Evolutionary conservation across 495 filamentous ascomycete species (phyloP).

Genomic region (Daldinia concentrica): DNA sequence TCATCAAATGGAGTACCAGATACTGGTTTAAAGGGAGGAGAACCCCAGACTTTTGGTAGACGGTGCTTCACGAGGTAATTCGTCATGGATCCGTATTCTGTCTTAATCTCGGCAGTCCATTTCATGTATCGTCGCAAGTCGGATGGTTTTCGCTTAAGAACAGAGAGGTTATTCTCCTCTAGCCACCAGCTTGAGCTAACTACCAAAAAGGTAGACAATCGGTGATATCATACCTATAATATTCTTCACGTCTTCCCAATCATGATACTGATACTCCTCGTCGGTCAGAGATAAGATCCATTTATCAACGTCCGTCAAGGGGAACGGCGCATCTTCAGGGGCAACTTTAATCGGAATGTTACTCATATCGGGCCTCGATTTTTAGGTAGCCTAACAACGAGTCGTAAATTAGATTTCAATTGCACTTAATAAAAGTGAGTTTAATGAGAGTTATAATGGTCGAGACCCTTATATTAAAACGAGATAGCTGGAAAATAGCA

Average conservation of each 20-base stretch:
- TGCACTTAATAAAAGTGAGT: neutral
- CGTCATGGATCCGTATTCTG: conserved; percentile 77
- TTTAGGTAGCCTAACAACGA: neutral
- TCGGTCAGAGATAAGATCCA: conserved; percentile 73
- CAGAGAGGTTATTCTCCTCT: conserved; percentile 71
- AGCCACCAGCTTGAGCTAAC: conserved; percentile 17
- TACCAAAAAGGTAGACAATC: neutral
- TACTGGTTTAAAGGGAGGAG: conserved; percentile 59
- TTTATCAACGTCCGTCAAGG: conserved; percentile 71
- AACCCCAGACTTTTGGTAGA: conserved; percentile 70
- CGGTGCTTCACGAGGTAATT: conserved; percentile 78
- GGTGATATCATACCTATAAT: conserved; percentile 69
- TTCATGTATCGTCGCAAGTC: conserved; percentile 84
- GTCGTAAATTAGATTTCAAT: neutral
- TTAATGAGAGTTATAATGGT: neutral
- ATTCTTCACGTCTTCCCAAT: conserved; percentile 72
- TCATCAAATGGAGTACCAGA: conserved; percentile 73
- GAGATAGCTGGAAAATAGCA: neutral
- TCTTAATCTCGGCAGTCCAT: conserved; percentile 76
- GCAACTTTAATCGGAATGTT: conserved; percentile 14
- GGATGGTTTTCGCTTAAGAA: conserved; percentile 82
- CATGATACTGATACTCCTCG: conserved; percentile 72
- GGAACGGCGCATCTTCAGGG: conserved; percentile 61
- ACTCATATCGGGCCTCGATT: conserved; percentile 23
- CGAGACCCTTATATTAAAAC: neutral